These are phyloP conservation scores for Sporothrix sp. DNA, from an alignment of 2,329 filamentous ascomycete species.

Conservation along the genomic window DNA sequence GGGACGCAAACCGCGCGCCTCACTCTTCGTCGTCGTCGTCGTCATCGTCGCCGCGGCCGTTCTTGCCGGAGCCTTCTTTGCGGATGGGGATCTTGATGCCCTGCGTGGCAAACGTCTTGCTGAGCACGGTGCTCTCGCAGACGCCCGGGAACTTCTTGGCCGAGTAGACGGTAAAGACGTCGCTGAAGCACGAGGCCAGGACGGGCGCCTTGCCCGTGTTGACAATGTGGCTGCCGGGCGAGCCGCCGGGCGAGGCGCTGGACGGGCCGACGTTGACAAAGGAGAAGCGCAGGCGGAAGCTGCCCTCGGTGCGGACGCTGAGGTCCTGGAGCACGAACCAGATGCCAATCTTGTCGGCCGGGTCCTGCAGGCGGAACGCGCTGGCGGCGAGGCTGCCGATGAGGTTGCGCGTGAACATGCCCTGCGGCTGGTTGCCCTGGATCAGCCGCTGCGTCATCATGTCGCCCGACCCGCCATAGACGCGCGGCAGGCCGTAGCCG, in stretches of 20 bases:
- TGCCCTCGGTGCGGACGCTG: conserved; percentile 85
- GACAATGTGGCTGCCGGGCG: conserved; percentile 37
- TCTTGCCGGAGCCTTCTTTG: conserved; percentile 59
- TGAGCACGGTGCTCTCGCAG: conserved; percentile 82
- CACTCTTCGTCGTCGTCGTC: conserved; percentile 22
- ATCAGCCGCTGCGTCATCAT: conserved; percentile 27
- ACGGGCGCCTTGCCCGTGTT: conserved; percentile 72
- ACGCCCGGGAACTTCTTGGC: conserved; percentile 98
- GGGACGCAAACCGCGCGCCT: not conserved
- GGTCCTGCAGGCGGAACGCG: conserved; percentile 73
- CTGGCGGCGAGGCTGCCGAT: conserved; percentile 88
- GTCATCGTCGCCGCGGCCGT: conserved; percentile 45
- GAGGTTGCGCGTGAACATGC: conserved; percentile 90
- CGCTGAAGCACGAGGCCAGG: conserved; percentile 75
- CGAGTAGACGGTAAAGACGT: conserved; percentile 85
- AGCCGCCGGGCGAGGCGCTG: conserved; percentile 26
- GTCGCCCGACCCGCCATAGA: conserved; percentile 23
- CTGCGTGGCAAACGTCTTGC: conserved; percentile 86
- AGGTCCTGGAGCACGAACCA: conserved; percentile 97
- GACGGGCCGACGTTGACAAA: conserved; percentile 74
- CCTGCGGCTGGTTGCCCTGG: conserved; percentile 48
- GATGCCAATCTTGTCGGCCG: conserved; percentile 71
- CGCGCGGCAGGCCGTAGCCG: conserved; percentile 24
- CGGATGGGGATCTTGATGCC: conserved; percentile 95
- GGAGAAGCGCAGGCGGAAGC: conserved; percentile 61